Conservation (phyloP, 2,329 filamentous ascomycete species). For the Chaetomiaceae sp. region DNA sequence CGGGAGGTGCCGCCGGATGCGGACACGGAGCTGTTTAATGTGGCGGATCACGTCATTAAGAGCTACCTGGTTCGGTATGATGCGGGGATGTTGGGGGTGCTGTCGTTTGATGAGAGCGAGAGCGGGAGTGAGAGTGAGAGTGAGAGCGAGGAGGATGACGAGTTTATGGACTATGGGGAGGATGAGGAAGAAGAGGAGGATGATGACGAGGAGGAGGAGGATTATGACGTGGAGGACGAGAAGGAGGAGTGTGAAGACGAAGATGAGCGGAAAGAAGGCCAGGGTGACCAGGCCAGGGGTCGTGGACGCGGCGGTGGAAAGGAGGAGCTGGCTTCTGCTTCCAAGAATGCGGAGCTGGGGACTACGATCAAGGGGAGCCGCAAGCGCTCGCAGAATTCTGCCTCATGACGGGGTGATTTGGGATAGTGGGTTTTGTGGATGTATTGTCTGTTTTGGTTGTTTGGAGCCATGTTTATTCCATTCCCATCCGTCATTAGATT, state of each 20-base stretch:
- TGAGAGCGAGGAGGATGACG: slow-evolving; percentile 26
- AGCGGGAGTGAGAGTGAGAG: slow-evolving; percentile 39
- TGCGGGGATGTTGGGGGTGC: slow-evolving; percentile 42
- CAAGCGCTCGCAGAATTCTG: slow-evolving; percentile 9
- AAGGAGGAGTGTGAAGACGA: slow-evolving; percentile 22
- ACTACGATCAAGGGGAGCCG: slow-evolving; percentile 8
- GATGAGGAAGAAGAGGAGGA: slow-evolving; percentile 18
- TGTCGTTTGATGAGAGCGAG: slow-evolving; percentile 42
- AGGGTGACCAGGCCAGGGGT: neutral
- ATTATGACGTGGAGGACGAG: slow-evolving; percentile 26
- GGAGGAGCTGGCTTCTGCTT: slow-evolving; percentile 8
- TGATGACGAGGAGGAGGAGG: slow-evolving; percentile 28
- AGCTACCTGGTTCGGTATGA: slow-evolving; percentile 44
- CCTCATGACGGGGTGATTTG: slow-evolving; percentile 12
- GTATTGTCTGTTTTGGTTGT: neutral
- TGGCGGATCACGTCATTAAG: slow-evolving; percentile 45
- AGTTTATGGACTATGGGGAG: slow-evolving; percentile 29
- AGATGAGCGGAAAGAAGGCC: neutral
- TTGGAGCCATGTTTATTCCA: neutral
- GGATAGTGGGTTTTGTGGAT: neutral
- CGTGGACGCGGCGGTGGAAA: slow-evolving; percentile 1
- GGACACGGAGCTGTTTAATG: slow-evolving; percentile 40
- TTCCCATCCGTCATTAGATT: neutral
- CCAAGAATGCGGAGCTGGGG: slow-evolving; percentile 14
- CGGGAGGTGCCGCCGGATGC: slow-evolving; percentile 37